phyloP scores from a whole-genome alignment of 2,329 filamentous ascomycete species.

The Venturia pyrina region DNA sequence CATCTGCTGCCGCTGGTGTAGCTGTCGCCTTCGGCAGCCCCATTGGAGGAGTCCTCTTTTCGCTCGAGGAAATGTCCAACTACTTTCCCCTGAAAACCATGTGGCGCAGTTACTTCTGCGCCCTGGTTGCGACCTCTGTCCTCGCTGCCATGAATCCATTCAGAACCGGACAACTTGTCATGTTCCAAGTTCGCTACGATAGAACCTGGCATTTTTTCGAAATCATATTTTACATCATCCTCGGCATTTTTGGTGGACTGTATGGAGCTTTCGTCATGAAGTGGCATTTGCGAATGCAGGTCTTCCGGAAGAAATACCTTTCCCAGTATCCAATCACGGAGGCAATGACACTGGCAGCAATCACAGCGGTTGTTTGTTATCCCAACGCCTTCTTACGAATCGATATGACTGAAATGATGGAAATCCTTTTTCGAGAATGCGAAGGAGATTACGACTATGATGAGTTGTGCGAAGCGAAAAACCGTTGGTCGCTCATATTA shows the following conservation, averaged over 20 bases:
- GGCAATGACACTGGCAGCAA: slow-evolving; percentile 69
- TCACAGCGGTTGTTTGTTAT: slow-evolving; percentile 88
- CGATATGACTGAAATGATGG: slow-evolving; percentile 99
- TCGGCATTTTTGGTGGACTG: slow-evolving; percentile 86
- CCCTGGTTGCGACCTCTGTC: slow-evolving; percentile 85
- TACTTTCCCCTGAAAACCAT: slow-evolving; percentile 95
- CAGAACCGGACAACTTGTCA: slow-evolving; percentile 91
- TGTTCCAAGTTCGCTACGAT: slow-evolving; percentile 97
- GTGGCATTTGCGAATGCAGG: slow-evolving; percentile 85
- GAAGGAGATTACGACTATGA: slow-evolving; percentile 82
- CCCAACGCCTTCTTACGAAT: slow-evolving; percentile 92
- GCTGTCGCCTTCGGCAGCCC: slow-evolving; percentile 95
- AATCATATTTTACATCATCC: slow-evolving; percentile 78
- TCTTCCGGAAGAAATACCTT: slow-evolving; percentile 90
- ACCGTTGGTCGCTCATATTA: slow-evolving; percentile 67
- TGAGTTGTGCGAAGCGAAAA: slow-evolving; percentile 71
- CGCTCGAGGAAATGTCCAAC: slow-evolving; percentile 84
- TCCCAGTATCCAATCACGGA: slow-evolving; percentile 76
- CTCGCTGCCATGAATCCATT: slow-evolving; percentile 96
- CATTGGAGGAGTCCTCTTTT: slow-evolving; percentile 93
- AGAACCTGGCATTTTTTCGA: slow-evolving; percentile 98
- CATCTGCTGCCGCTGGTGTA: slow-evolving; percentile 88
- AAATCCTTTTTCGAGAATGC: slow-evolving; percentile 90
- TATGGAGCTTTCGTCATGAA: slow-evolving; percentile 97
- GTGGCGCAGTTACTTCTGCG: slow-evolving; percentile 98